Percentiles rank a stretch among this genome's conserved stretches.
These are phyloP conservation scores for Pterocarpus santalinus DNA, from an alignment of 306 rosid species.

Conservation along the genomic window DNA sequence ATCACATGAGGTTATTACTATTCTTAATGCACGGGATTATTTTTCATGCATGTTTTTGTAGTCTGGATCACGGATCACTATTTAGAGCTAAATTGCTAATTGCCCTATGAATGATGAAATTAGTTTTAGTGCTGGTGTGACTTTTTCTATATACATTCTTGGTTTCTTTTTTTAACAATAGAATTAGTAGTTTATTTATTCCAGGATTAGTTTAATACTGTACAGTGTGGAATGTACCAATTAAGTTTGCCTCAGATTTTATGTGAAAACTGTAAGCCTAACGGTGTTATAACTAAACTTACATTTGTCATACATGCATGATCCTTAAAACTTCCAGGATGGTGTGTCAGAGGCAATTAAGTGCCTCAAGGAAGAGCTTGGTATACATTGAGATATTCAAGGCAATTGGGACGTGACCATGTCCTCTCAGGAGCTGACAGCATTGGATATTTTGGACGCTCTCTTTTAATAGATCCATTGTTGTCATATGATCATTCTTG, in stretches of 20 bases:
- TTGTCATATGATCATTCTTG: constrained; percentile 20
- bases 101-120: constrained; percentile 13
- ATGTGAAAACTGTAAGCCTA: background rate
- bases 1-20: constrained; percentile 65
- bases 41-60: background rate
- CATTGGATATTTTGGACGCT: constrained; percentile 6
- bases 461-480: background rate
- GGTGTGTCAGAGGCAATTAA: constrained; percentile 77
- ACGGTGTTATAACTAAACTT: background rate
- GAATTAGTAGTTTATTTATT: background rate
- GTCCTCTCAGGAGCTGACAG: background rate
- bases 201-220: background rate
- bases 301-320: constrained; percentile 25
- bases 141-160: background rate
- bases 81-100: constrained; percentile 7
- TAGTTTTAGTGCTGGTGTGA: background rate
- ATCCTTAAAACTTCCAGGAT: constrained; percentile 58
- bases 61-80: background rate
- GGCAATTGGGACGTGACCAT: constrained; percentile 8
- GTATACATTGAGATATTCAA: constrained; percentile 43
- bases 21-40: constrained; percentile 33
- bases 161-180: background rate
- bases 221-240: too few species aligned
- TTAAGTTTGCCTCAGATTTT: too few species aligned
- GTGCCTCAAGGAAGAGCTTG: constrained; percentile 66